Evolutionary conservation across 1,139 yeast species (phyloP).

Genomic region (Sugiyamaella novakii): DNA sequence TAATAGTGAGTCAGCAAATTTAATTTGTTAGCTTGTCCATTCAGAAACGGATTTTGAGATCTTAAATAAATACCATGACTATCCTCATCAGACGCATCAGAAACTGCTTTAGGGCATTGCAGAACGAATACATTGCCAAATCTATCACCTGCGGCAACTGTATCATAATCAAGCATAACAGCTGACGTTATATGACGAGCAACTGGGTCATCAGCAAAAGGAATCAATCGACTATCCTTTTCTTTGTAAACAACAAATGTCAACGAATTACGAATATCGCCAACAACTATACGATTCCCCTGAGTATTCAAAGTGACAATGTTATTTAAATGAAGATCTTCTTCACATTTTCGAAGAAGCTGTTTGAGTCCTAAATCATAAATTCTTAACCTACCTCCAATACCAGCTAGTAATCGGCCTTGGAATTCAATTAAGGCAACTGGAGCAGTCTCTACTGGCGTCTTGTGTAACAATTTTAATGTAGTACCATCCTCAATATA

Average conservation of each 20-base stretch:
- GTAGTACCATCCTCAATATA: slow-evolving; percentile 45
- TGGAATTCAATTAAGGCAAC: slow-evolving; percentile 58
- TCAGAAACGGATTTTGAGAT: slow-evolving; percentile 35
- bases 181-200: slow-evolving; percentile 68
- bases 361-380: slow-evolving; percentile 82
- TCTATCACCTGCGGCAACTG: slow-evolving; percentile 84
- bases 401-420: slow-evolving; percentile 64
- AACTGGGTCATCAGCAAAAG: slow-evolving; percentile 70
- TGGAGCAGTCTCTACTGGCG: slow-evolving; percentile 56
- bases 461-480: slow-evolving; percentile 60
- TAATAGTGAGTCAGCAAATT: slow-evolving; percentile 61
- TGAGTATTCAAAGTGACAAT: slow-evolving; percentile 57
- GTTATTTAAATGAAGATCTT: slow-evolving; percentile 44
- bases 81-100: slow-evolving; percentile 54
- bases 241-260: slow-evolving; percentile 57
- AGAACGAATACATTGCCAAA: slow-evolving; percentile 79
- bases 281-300: slow-evolving; percentile 64
- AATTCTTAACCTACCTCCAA: slow-evolving; percentile 55
- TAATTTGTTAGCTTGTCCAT: slow-evolving; percentile 60
- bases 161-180: slow-evolving; percentile 66
- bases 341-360: slow-evolving; percentile 61
- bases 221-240: slow-evolving; percentile 54
- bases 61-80: slow-evolving; percentile 44
- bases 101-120: slow-evolving; percentile 54
- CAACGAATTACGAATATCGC: slow-evolving; percentile 69